Base-by-base conservation (phyloP, 2,329 filamentous ascomycete species). In the Stemphylium beticola region DNA sequence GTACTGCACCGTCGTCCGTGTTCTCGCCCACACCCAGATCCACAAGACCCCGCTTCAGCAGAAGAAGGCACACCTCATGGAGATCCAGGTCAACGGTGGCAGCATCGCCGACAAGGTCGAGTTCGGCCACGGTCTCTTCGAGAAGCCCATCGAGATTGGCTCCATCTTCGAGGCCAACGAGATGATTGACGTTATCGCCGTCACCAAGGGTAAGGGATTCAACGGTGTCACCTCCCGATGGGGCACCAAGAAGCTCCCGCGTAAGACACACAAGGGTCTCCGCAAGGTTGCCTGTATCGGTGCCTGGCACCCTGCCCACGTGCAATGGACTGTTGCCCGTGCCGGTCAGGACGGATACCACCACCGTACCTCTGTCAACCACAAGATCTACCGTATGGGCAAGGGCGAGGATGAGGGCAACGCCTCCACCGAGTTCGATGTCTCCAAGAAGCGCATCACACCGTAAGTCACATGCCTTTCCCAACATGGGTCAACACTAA, bases 181-280 rank as follows among this genome's bases (percentile, higher is more conserved):
- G 91, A 90, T 99, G 86, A 96, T 99, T 75, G 95, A 99, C 79
- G 90, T 96, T 79, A 97, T 99, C 75, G 95, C 93, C 78, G 93
- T 99, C 79, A 99, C 95, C 86, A 98, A 96, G 89, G 95, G 95
- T 86, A 92, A 98, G 86, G 95, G 95, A 80, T 98, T 91, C 90
- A 85, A 86, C 80, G 95, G 95, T 90, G 95, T 99, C 76, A 99
- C 95, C 69, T 85, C 88, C 81, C 89, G 95, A 84, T 99, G 95
- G 95, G 95, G 95, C 76, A 99, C 95, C 85, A 99, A 97, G 91
- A 99, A 98, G 92, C 92, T 99, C 77, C 95, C 95, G 73, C 92
- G 95, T 80, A 99, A 99, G 92, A 99, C 95, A 63, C 95, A 99
- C 91, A 99, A 99, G 90, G 95, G 95, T 96, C 92, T 99, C 78